phyloP scores from a whole-genome alignment of 768 basidiomycete genomes.

The Strobilomyces dryophilus region DNA sequence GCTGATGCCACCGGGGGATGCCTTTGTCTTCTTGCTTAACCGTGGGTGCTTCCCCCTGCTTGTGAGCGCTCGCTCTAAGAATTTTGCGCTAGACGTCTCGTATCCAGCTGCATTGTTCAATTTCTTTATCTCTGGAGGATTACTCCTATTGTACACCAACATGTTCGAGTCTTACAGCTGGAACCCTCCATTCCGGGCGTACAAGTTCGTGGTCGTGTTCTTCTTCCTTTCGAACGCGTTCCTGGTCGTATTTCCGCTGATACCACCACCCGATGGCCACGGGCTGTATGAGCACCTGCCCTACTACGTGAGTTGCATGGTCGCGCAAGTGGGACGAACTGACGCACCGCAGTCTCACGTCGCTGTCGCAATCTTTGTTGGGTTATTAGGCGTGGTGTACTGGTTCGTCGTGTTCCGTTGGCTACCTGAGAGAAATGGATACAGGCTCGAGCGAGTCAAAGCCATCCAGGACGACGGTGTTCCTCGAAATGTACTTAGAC shows the following conservation, averaged over 20 bases:
- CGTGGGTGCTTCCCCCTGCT: slow-evolving; percentile 35
- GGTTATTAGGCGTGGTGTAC: slow-evolving; percentile 47
- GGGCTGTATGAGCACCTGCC: slow-evolving; percentile 55
- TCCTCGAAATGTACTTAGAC: slow-evolving; percentile 47
- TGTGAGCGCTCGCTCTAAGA: neutral
- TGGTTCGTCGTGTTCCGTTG: slow-evolving; percentile 53
- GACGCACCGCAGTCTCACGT: slow-evolving; percentile 42
- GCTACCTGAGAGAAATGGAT: slow-evolving; percentile 47
- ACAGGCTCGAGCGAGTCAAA: slow-evolving; percentile 43
- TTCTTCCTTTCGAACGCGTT: slow-evolving; percentile 68
- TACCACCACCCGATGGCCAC: slow-evolving; percentile 53
- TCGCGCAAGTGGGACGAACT: neutral
- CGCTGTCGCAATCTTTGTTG: slow-evolving; percentile 41
- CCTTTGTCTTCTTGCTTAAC: slow-evolving; percentile 67
- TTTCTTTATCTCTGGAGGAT: slow-evolving; percentile 53
- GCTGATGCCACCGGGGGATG: slow-evolving; percentile 65
- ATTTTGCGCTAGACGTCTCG: slow-evolving; percentile 43
- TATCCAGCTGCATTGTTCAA: slow-evolving; percentile 59
- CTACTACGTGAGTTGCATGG: slow-evolving; percentile 54
- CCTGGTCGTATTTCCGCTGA: slow-evolving; percentile 54
- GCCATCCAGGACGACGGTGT: slow-evolving; percentile 54
- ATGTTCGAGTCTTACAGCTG: slow-evolving; percentile 44
- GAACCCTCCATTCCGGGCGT: slow-evolving; percentile 63
- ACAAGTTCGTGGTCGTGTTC: slow-evolving; percentile 43
- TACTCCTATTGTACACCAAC: slow-evolving; percentile 55